A percentile compares a stretch with the other conserved stretches of the same genome.
Evolutionary conservation across 805 yeast species (phyloP).

Genomic region (Yarrowia hollandica): DNA sequence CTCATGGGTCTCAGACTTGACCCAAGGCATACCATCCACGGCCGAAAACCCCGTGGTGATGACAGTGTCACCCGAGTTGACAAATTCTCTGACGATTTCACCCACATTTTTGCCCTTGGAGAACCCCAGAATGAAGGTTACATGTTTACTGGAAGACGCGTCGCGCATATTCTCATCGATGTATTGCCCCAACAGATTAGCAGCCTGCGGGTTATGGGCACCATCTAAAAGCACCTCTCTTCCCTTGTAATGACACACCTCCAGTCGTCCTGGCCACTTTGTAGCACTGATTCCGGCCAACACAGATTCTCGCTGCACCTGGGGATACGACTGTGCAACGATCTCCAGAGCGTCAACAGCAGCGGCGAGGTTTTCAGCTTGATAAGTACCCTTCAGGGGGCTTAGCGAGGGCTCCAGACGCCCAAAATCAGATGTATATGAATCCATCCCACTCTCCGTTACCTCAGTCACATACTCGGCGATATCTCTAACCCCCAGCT

Average conservation of each 20-base stretch:
- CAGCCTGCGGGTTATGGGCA: constrained; percentile 89
- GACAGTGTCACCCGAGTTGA: constrained; percentile 55
- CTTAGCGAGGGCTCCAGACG: constrained; percentile 37
- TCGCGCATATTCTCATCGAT: constrained; percentile 41
- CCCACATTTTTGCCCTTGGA: constrained; percentile 68
- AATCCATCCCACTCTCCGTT: constrained; percentile 36
- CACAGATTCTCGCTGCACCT: constrained; percentile 44
- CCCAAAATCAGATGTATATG: neutral
- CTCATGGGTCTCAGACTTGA: constrained; percentile 43
- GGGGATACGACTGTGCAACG: constrained; percentile 36
- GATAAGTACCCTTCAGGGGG: constrained; percentile 74
- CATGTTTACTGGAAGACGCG: constrained; percentile 35
- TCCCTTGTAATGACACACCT: constrained; percentile 42
- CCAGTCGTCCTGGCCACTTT: constrained; percentile 87
- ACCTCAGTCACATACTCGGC: constrained; percentile 44
- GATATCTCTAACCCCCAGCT: constrained; percentile 47
- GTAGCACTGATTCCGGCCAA: constrained; percentile 47
- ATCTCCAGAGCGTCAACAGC: constrained; percentile 59
- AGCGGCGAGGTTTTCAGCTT: constrained; percentile 64
- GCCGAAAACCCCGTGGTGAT: constrained; percentile 62
- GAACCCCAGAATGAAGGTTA: constrained; percentile 68
- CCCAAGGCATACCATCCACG: constrained; percentile 96
- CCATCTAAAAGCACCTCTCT: constrained; percentile 69
- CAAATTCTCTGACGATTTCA: constrained; percentile 52
- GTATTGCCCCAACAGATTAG: constrained; percentile 63